Conservation (phyloP, 108 stramenopile genomes). For the Fistulifera solaris region DNA sequence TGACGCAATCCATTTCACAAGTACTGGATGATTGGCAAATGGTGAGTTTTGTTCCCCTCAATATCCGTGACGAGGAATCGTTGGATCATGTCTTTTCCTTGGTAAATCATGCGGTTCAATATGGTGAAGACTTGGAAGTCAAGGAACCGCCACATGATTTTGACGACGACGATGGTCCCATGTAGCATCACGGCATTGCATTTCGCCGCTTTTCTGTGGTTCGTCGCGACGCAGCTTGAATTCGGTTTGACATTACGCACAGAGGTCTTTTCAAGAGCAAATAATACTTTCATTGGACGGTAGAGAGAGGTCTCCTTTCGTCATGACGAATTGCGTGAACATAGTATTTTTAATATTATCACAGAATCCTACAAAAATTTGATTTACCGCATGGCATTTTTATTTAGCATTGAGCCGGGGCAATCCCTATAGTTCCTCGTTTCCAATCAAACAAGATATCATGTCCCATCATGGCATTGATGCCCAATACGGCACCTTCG, state of each 20-base stretch:
- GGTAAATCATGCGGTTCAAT: conserved; percentile 91
- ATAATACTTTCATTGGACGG: too few relatives aligned
- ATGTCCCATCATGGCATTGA: conserved; percentile 89
- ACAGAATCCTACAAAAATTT: too few relatives aligned
- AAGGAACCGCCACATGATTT: conserved; percentile 42
- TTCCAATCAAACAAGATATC: conserved; percentile 83
- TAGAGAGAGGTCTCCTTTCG: too few relatives aligned
- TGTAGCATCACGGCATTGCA: too few relatives aligned
- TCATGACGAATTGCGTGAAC: too few relatives aligned
- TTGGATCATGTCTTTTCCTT: conserved; percentile 73
- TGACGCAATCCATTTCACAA: conserved; percentile 78
- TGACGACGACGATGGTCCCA: too few relatives aligned
- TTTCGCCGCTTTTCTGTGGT: too few relatives aligned
- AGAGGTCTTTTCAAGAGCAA: too few relatives aligned
- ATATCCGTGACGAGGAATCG: conserved; percentile 89
- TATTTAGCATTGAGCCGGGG: conserved; percentile 23
- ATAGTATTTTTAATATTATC: too few relatives aligned
- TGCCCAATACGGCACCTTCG: conserved; percentile 86
- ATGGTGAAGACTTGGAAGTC: conserved; percentile 92
- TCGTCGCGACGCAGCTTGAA: too few relatives aligned
- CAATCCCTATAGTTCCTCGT: conserved; percentile 70
- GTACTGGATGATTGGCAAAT: conserved; percentile 95
- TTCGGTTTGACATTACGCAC: too few relatives aligned
- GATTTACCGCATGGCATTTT: too few relatives aligned
- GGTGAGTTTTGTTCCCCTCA: conserved; percentile 91